These are phyloP conservation scores for Phytopythium chamaehyphon DNA, from an alignment of 352 stramenopile species.

Conservation along the genomic window DNA sequence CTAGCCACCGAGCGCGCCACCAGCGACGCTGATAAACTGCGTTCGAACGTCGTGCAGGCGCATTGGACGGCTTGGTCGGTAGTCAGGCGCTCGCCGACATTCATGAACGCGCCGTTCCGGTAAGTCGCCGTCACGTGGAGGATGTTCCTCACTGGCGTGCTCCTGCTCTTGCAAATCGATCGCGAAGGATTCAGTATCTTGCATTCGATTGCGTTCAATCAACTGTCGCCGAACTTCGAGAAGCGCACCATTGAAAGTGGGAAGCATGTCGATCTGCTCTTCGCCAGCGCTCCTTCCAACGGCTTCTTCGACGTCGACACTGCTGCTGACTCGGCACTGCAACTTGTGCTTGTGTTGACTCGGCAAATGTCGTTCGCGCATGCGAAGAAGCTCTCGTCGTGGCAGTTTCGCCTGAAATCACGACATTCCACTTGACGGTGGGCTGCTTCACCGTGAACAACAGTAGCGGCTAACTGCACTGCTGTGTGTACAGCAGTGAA, in stretches of 20 bases:
- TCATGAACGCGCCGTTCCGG: slow-evolving; percentile 26
- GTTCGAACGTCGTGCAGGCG: slow-evolving; percentile 26
- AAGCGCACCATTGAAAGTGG: slow-evolving; percentile 32
- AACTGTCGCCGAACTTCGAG: slow-evolving; percentile 32
- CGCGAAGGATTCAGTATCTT: slow-evolving; percentile 32
- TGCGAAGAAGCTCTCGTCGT: slow-evolving; percentile 57
- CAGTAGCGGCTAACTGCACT: slow-evolving; percentile 11
- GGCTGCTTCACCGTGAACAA: slow-evolving; percentile 3
- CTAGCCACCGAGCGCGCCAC: slow-evolving; percentile 18
- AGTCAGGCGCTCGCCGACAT: slow-evolving; percentile 19
- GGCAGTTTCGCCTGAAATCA: slow-evolving; percentile 11
- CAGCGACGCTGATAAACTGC: slow-evolving; percentile 21
- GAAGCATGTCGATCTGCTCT: slow-evolving; percentile 36
- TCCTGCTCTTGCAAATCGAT: slow-evolving; percentile 25
- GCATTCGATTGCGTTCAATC: slow-evolving; percentile 41
- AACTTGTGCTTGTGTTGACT: slow-evolving; percentile 27
- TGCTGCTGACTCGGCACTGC: slow-evolving; percentile 22
- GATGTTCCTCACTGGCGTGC: slow-evolving; percentile 25
- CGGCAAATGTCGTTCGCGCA: slow-evolving; percentile 33
- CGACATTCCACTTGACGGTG: slow-evolving; percentile 6
- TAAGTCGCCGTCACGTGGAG: slow-evolving; percentile 46
- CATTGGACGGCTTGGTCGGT: slow-evolving; percentile 22
- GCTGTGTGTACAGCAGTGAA: slow-evolving; percentile 23
- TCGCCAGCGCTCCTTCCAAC: slow-evolving; percentile 41
- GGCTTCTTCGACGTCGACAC: slow-evolving; percentile 28